Conservation (phyloP, 2,329 filamentous ascomycete species). For the Didymella keratinophila region DNA sequence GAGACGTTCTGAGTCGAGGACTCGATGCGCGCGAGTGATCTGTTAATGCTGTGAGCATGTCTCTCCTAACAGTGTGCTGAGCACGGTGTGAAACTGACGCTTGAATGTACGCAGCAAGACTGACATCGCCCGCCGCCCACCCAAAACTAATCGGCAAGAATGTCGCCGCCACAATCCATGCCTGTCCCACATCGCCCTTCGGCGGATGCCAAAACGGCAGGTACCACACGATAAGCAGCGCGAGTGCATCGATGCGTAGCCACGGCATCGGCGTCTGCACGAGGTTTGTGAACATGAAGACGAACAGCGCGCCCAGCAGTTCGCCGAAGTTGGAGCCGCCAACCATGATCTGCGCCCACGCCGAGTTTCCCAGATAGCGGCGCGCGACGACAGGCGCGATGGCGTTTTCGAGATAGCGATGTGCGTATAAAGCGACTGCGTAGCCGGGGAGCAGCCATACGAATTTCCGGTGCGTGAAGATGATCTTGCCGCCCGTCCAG, state of each 20-base stretch:
- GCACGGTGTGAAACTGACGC: conserved; percentile 30
- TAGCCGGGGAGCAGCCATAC: conserved; percentile 61
- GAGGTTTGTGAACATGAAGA: conserved; percentile 60
- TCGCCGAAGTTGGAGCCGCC: conserved; percentile 62
- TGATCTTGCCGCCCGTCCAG: conserved; percentile 56
- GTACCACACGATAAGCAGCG: conserved; percentile 59
- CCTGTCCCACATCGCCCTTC: conserved; percentile 52
- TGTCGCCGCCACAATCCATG: conserved; percentile 57
- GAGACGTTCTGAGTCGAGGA: conserved; percentile 56
- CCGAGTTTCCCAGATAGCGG: conserved; percentile 58
- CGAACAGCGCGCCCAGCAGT: conserved; percentile 57
- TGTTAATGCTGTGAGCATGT: not conserved
- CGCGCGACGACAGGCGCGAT: conserved; percentile 57
- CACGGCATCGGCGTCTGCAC: conserved; percentile 61
- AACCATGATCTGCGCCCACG: conserved; percentile 61
- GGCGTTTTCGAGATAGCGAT: conserved; percentile 61
- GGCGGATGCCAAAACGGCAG: conserved; percentile 58
- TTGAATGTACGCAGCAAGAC: conserved; percentile 61
- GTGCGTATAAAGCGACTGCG: conserved; percentile 59
- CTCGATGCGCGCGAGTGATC: conserved; percentile 56
- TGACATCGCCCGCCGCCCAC: conserved; percentile 62
- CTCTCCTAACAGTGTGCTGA: no score
- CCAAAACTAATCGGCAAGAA: conserved; percentile 58
- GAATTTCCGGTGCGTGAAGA: conserved; percentile 58
- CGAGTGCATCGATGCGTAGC: conserved; percentile 58